Evolutionary conservation across 75 land plant genomes (phyloP), one percentile per base, ranked within the genome.

Genomic region (Cunninghamia lanceolata): DNA sequence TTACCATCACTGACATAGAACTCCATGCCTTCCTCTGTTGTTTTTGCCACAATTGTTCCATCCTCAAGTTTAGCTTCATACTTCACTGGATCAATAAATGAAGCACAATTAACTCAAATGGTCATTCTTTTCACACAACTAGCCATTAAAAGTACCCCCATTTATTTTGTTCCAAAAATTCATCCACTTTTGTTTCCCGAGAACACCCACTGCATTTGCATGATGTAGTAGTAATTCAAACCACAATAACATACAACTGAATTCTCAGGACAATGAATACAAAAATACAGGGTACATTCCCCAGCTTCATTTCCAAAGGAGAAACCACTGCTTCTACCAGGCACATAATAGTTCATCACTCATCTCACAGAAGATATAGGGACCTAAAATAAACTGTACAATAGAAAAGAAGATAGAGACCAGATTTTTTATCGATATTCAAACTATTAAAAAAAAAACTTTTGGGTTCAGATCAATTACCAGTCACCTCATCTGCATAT

Each of bases 401-500:
- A 40, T 34, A 46, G 80, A 80, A 19, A 34, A 83, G 36, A 59
- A 84, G 66, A 40, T 34, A 59, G 14, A 66, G 47, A 81, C 85
- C n/a, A 75, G 8, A 4, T 11, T 43, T 73, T 28, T 16, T 9
- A 39, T 30, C 75, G 39, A 86, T 34, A 78, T 82, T 38, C 43
- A 45, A 35, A 43, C 32, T 46, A 86, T 50, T 25, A 4, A 32
- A n/a, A 25, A 77, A 80, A 80, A n/a, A 9, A 28, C 30, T n/a
- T 42, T 42, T 45, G 82, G 46, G 47, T 45, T 45, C 47, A 80
- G 32, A 80, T 43, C 9, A 80, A 42, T 39, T 83, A 92, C 92
- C 93, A 32, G 89, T 91, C 42, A 93, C 94, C 84, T 91, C 93
- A 83, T 93, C 90, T 47, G 81, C 84, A 52, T 91, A 85, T 78